Evolutionary conservation across 768 basidiomycete species (phyloP), one percentile per base, ranked within the genome.

Genomic region (Psilocybe azurescens): DNA sequence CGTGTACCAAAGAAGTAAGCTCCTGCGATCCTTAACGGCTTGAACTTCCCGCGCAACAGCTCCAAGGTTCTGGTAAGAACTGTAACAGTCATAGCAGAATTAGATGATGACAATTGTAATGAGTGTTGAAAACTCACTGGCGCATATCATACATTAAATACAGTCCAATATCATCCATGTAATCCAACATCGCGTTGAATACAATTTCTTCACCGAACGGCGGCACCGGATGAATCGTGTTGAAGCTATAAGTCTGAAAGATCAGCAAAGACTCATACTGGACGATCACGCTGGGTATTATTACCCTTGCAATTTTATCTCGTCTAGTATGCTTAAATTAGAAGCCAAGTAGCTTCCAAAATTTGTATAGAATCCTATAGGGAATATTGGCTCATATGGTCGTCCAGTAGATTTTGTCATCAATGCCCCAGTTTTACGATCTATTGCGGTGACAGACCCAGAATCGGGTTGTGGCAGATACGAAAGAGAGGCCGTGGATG

Each of bases 1-100:
- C 2, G 88, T 89, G 71, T 89, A 89, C 86, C 86, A 89, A 1
- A 87, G 75, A n/a, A 88, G 75, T 11, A 89, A 53, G 61, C 86
- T 86, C 0, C 78, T 75, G 1, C 81, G 77, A 59, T 76, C 68
- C 62, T 82, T 84, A 67, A 89, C 74, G 11, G 69, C 64, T 46
- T 79, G 77, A 28, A 88, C 84, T 67, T 89, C 80, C 61, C 82
- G 77, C 4, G 70, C 73, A 32, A 87, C 78, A 2, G 75, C 72
- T 2, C 75, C 75, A 9, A 66, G 56, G 70, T 88, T 81, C 72
- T 73, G 74, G 72, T 86, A 88, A 24, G 79, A 79, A 72, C 83
- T 84, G 41, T 20, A 1, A 24, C 1, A 24, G 24, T 24, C 24
- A 24, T 24, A 24, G 24, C 8, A 54, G n/a, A 18, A 11, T 33